Evolutionary conservation across 345 rosid genomes (phyloP).

Genomic region (sweet orange (Citrus sinensis)): DNA sequence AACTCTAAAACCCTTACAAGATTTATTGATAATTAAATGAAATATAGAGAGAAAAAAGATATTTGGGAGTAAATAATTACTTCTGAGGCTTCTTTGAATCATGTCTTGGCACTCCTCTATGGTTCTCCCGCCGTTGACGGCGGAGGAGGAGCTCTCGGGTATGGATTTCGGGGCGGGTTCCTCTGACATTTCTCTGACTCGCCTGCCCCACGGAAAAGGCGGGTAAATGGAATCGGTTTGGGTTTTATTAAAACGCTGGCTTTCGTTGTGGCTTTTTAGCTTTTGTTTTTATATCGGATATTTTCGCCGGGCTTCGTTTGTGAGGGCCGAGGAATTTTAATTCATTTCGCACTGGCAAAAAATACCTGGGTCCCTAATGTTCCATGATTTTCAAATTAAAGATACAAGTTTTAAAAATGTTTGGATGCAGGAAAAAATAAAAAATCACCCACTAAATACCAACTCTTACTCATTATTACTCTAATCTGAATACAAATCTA

Average conservation of each 20-base stretch:
- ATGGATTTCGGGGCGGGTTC: slow-evolving; percentile 8
- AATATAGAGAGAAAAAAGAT: neutral
- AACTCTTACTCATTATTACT: no score
- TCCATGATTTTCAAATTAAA: no score
- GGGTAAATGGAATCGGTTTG: neutral
- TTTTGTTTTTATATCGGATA: no score
- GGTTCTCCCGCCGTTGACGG: slow-evolving; percentile 18
- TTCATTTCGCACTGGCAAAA: no score
- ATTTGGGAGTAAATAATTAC: slow-evolving; percentile 23
- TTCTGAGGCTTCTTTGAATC: slow-evolving; percentile 51
- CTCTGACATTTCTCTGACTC: slow-evolving; percentile 26
- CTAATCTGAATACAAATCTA: no score
- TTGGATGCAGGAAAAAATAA: no score
- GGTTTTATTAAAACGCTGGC: neutral
- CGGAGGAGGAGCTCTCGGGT: slow-evolving; percentile 9
- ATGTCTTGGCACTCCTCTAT: slow-evolving; percentile 39
- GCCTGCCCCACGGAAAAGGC: neutral
- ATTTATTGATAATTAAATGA: neutral
- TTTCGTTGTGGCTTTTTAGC: neutral
- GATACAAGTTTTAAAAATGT: no score
- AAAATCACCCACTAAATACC: no score
- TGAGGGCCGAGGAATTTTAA: no score
- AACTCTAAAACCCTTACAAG: neutral
- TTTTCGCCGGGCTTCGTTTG: no score
- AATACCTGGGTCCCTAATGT: no score